Evolutionary conservation across 2,329 filamentous ascomycete species (phyloP).

Genomic region (Alternaria triticimaculans): DNA sequence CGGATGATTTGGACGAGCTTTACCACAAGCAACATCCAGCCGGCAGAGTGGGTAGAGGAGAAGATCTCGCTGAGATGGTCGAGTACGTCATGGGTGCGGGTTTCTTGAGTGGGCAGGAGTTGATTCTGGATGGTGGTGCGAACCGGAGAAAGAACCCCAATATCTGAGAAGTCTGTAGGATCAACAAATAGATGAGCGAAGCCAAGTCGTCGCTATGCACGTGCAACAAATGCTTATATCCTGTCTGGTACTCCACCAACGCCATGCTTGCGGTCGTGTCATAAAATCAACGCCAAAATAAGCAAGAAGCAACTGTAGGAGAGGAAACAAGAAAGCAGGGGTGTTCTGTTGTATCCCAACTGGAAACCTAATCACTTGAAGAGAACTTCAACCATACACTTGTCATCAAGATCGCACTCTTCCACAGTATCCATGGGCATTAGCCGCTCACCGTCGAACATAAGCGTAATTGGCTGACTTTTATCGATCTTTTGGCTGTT

Average conservation of each 20-base stretch:
- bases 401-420: conserved; percentile 47
- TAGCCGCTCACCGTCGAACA: conserved; percentile 49
- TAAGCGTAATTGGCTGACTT: conserved; percentile 41
- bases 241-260: conserved; percentile 5
- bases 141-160: conserved; percentile 33
- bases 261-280: conserved; percentile 5
- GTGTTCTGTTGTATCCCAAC: background rate
- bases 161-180: conserved; percentile 10
- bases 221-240: background rate
- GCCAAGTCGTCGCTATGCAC: background rate
- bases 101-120: conserved; percentile 48
- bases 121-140: conserved; percentile 30
- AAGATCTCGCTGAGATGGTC: conserved; percentile 54
- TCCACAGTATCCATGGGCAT: conserved; percentile 40
- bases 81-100: conserved; percentile 51
- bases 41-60: conserved; percentile 57
- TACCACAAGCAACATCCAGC: conserved; percentile 59
- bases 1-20: conserved; percentile 53
- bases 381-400: conserved; percentile 45
- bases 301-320: background rate
- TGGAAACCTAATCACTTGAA: conserved; percentile 35
- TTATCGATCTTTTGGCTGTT: conserved; percentile 25
- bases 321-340: background rate
- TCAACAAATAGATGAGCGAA: background rate
- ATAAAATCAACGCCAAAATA: background rate